phyloP scores from a whole-genome alignment of 176 grass and related monocot genomes.

The Metroxylon sagu region DNA sequence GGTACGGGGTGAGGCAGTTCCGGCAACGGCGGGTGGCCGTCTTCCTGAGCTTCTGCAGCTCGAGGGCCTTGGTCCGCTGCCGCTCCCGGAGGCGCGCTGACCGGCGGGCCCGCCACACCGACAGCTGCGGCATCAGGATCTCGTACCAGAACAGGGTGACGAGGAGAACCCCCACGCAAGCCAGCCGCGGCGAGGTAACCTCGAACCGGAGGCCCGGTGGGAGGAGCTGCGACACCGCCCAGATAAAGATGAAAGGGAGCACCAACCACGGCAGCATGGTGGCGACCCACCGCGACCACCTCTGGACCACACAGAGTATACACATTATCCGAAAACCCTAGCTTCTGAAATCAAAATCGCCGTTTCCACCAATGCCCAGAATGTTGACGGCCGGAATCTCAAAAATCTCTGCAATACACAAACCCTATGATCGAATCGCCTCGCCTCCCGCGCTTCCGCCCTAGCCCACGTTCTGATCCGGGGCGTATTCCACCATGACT shows the following conservation, averaged over 20 bases:
- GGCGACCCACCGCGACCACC: slow-evolving; percentile 88
- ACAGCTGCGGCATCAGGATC: slow-evolving; percentile 71
- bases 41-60: slow-evolving; percentile 86
- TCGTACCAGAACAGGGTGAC: slow-evolving; percentile 98
- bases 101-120: slow-evolving; percentile 64
- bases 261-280: slow-evolving; percentile 91
- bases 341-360: neutral
- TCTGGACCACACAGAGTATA: slow-evolving; percentile 86
- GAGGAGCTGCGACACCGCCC: slow-evolving; percentile 76
- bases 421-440: neutral
- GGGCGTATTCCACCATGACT: no score
- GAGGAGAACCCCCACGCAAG: slow-evolving; percentile 78
- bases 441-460: neutral
- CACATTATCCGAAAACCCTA: slow-evolving; percentile 65
- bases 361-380: neutral
- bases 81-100: slow-evolving; percentile 73
- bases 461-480: neutral
- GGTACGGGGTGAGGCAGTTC: slow-evolving; percentile 81
- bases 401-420: neutral
- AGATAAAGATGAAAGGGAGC: slow-evolving; percentile 71
- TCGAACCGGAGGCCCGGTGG: slow-evolving; percentile 74
- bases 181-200: slow-evolving; percentile 85
- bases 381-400: slow-evolving; percentile 35
- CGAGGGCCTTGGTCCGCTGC: slow-evolving; percentile 52
- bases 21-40: slow-evolving; percentile 74